Evolutionary conservation across 768 basidiomycete species (phyloP).

Genomic region (Mycena galopus): DNA sequence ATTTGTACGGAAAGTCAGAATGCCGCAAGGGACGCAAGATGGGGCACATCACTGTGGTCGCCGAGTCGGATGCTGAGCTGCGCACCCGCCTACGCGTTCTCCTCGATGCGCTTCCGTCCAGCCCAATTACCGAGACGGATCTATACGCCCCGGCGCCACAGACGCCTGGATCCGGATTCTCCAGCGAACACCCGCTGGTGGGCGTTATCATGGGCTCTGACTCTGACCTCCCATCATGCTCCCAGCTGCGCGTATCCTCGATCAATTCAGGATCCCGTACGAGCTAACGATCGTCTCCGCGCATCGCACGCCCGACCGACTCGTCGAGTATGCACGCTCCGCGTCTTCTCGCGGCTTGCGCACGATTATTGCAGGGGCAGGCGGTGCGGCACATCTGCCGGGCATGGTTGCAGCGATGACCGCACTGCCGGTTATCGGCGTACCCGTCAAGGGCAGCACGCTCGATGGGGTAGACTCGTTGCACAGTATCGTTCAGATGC

Average conservation of each 20-base stretch:
- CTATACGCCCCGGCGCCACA: constrained; percentile 64
- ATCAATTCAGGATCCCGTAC: constrained; percentile 87
- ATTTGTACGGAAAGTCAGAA: constrained; percentile 95
- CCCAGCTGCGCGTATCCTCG: constrained; percentile 87
- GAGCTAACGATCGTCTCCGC: constrained; percentile 97
- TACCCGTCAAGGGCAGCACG: constrained; percentile 94
- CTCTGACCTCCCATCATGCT: constrained; percentile 96
- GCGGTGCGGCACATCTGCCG: constrained; percentile 98
- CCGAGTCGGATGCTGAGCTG: constrained; percentile 82
- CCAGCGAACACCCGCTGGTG: constrained; percentile 82
- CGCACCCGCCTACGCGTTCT: constrained; percentile 78
- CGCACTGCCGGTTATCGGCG: constrained; percentile 91
- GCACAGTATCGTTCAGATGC: constrained; percentile 99
- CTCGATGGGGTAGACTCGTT: constrained; percentile 98
- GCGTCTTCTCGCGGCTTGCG: constrained; percentile 77
- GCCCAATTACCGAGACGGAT: constrained; percentile 61
- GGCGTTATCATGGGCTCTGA: constrained; percentile 99
- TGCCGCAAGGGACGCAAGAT: constrained; percentile 94
- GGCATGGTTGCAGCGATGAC: constrained; percentile 99
- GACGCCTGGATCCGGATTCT: constrained; percentile 61
- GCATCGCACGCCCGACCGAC: constrained; percentile 91
- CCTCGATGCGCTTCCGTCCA: constrained; percentile 72
- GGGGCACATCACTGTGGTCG: constrained; percentile 96
- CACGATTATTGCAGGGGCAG: constrained; percentile 93
- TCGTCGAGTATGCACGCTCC: constrained; percentile 84